Conservation (phyloP, 768 basidiomycete genomes). For the Suillus paluster region DNA sequence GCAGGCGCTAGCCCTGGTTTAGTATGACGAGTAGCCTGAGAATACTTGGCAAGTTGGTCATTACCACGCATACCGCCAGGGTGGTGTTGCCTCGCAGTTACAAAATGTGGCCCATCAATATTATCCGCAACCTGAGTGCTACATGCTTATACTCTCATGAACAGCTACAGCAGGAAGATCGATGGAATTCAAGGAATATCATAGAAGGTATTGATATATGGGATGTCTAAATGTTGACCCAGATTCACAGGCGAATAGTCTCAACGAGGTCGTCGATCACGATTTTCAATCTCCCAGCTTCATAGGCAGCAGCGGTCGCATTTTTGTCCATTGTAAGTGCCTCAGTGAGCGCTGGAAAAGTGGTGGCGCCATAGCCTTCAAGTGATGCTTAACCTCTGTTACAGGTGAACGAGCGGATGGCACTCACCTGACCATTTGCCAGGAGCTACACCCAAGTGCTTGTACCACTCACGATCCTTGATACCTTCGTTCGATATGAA, state of each 20-base stretch:
- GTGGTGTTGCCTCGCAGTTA: too few relatives aligned
- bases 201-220: not conserved
- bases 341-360: slow-evolving; percentile 80
- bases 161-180: too few relatives aligned
- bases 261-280: slow-evolving; percentile 57
- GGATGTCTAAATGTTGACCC: not conserved
- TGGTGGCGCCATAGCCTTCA: slow-evolving; percentile 79
- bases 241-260: slow-evolving; percentile 23
- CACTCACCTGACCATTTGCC: slow-evolving; percentile 78
- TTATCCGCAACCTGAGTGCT: too few relatives aligned
- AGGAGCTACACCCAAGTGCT: slow-evolving; percentile 80
- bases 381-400: not conserved
- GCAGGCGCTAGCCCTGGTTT: not conserved
- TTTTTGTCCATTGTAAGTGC: slow-evolving; percentile 74
- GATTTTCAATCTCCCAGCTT: slow-evolving; percentile 60
- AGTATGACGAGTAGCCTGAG: not conserved
- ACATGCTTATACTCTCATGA: too few relatives aligned
- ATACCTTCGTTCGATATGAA: slow-evolving; percentile 81
- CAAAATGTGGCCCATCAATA: too few relatives aligned
- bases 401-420: not conserved
- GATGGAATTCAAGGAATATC: not conserved
- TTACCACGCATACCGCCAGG: too few relatives aligned
- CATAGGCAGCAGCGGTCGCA: slow-evolving; percentile 59
- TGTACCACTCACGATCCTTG: slow-evolving; percentile 82
- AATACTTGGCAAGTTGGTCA: too few relatives aligned